Base-by-base conservation (phyloP, 345 rosid genomes). In the Trapa bicornis region DNA sequence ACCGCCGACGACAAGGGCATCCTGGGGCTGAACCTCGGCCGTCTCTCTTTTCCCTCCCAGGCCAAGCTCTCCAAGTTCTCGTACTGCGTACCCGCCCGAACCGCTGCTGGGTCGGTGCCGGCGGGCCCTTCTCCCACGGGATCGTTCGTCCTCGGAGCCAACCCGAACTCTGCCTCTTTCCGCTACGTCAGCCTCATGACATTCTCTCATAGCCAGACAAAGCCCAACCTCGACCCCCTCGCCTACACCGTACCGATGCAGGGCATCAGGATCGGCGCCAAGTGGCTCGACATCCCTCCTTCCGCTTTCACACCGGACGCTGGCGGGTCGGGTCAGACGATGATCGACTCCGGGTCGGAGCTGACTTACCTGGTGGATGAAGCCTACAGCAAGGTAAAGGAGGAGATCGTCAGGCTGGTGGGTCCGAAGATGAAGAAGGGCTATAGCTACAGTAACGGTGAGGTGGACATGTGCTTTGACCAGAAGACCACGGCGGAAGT, bases 261-360 rank as follows among this genome's bases (percentile, higher is more conserved):
- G 54, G 96, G 94, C 13, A 83, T 92, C 10, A 68, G 87, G 67
- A 70, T 92, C 8, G 91, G 87, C 3, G 71, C 47, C 38, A 80
- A 33, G 12, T 78, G 15, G 65, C 67, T 92, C 14, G 69, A 71
- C 37, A 86, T 89, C 3, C 75, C 92, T 2, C 70, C 74, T 8
- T 43, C 84, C 2, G 86, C 63, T 0, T 88, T 89, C 71, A 80
- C 74, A 60, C 88, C 98, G 22, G 88, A 85, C 64, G 81, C 86
- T 0, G 84, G 87, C 15, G 98, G 98, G 42, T 79, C 96, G 67
- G 98, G 98, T 72, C 98, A 92, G 74, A 88, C 98, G 29, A 85
- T 92, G 68, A 79, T 89, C 2, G 96, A 92, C 45, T 92, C 98
- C 4, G 98, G 98, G 1, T 85, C 93, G 64, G 98, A 92, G 76